A percentile compares a stretch with the other conserved stretches of the same genome.
Conservation (phyloP, 2,329 filamentous ascomycete genomes). For the Talaromyces sp. region DNA sequence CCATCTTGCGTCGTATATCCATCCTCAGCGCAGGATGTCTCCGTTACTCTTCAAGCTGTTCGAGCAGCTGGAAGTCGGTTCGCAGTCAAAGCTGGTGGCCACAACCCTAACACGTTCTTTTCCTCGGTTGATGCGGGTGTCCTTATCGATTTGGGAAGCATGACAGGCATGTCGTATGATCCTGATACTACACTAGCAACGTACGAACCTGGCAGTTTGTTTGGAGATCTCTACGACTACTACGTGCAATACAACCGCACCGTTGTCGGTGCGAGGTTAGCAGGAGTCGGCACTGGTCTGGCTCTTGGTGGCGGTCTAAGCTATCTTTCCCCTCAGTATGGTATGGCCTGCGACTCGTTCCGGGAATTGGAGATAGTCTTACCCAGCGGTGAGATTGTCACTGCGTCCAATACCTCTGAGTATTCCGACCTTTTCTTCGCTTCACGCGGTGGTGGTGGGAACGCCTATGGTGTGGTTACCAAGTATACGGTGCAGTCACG, state of each 20-base stretch:
- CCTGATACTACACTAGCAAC: neutral
- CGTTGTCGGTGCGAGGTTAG: neutral
- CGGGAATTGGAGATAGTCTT: slow-evolving; percentile 14
- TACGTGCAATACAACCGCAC: neutral
- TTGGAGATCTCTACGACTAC: neutral
- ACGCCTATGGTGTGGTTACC: neutral
- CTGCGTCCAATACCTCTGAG: slow-evolving; percentile 10
- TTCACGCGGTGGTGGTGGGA: neutral
- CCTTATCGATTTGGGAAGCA: neutral
- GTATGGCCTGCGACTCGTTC: slow-evolving; percentile 15
- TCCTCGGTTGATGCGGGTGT: neutral
- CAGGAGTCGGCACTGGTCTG: neutral
- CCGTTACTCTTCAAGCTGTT: slow-evolving; percentile 25
- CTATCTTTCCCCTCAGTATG: slow-evolving; percentile 16
- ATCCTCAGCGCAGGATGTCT: slow-evolving; percentile 27
- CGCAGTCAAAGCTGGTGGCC: neutral
- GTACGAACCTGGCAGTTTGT: neutral
- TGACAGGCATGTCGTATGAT: neutral
- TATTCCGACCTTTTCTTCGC: neutral
- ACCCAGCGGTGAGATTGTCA: slow-evolving; percentile 12
- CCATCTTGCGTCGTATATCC: slow-evolving; percentile 29
- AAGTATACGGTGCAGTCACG: neutral
- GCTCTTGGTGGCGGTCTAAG: slow-evolving; percentile 15
- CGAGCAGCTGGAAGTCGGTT: slow-evolving; percentile 21
- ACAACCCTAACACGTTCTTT: neutral